Evolutionary conservation across 306 rosid species (phyloP), one percentile per base, ranked within the genome.

Genomic region (Hylodesmum podocarpum): DNA sequence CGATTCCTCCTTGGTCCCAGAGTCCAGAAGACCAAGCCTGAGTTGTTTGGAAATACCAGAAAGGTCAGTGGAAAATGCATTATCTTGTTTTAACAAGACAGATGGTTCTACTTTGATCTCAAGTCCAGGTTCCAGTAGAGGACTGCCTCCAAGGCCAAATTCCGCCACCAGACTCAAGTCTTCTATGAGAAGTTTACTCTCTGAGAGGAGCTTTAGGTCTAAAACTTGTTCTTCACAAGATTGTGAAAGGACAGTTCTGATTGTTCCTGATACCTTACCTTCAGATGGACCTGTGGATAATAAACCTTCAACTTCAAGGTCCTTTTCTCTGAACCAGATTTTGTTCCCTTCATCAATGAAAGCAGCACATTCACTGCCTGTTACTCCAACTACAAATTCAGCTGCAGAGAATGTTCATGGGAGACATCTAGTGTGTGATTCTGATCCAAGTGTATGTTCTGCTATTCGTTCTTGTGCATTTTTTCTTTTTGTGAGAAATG

Each of bases 71-170:
- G 97, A 89, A 57, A 85, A 49, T 80, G 80, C 90, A 76, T 61
- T 85, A 59, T 85, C 91, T 41, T 82, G 83, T 27, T 83, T 78
- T 76, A 66, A 82, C 22, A 86, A 78, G 80, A 68, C 78, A 41
- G 97, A 91, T 71, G 71, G 78, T 72, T 73, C 83, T 19, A 78
- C 77, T 2, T 43, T 73, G 49, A 58, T 28, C 0, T 39, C 90
- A 34, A 90, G 90, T 79, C 90, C 90, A 36, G 86, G 87, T 83
- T 88, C 93, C n/a, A 63, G 49, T 16, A 86, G 88, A 81, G 91
- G 93, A 61, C 79, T 92, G 2, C 96, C 97, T 14, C 96, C 96
- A 28, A 87, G 88, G 81, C 89, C 90, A 54, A 87, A 72, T 77
- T 92, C 90, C 18, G 85, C 88, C 8, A 90, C 88, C 8, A 90